Evolutionary conservation across 2,329 filamentous ascomycete species (phyloP).

Genomic region (Podosphaera leucotricha): DNA sequence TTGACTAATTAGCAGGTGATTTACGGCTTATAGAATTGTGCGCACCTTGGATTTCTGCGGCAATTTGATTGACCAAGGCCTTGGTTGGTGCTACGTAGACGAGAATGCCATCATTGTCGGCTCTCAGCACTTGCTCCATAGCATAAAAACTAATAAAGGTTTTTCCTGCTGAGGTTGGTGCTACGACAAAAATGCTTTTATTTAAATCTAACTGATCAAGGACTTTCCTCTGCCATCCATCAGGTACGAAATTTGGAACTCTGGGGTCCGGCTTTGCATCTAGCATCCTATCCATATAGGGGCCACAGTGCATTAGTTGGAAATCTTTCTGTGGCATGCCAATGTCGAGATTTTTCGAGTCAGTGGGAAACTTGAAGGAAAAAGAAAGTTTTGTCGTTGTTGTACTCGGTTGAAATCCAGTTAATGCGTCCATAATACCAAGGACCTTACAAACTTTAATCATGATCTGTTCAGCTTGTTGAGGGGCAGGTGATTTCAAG

Average conservation of each 20-base stretch:
- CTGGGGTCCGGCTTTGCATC: conserved; percentile 43
- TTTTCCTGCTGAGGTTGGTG: conserved; percentile 58
- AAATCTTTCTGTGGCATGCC: conserved; percentile 29
- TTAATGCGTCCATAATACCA: conserved; percentile 15
- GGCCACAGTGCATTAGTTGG: conserved; percentile 44
- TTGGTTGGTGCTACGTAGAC: conserved; percentile 68
- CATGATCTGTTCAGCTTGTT: conserved; percentile 18
- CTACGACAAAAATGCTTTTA: conserved; percentile 50
- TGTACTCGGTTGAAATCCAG: conserved; percentile 5
- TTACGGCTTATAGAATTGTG: neutral
- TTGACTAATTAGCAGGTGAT: conserved; percentile 1
- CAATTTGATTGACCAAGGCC: conserved; percentile 63
- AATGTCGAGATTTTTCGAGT: conserved; percentile 10
- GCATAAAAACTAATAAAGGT: conserved; percentile 72
- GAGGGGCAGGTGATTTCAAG: conserved; percentile 18
- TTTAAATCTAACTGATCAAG: conserved; percentile 49
- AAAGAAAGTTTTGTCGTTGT: conserved; percentile 22
- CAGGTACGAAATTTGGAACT: conserved; percentile 43
- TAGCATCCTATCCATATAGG: conserved; percentile 53
- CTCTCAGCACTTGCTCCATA: conserved; percentile 51
- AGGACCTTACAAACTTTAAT: conserved; percentile 15
- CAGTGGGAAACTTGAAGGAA: conserved; percentile 18
- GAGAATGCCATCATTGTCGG: conserved; percentile 43
- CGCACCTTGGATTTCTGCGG: conserved; percentile 46
- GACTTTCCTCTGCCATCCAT: conserved; percentile 53